Evolutionary conservation across 1,284 basidiomycete genomes (phyloP), one percentile per base, ranked within the genome.

Genomic region (Ganoderma sp.): DNA sequence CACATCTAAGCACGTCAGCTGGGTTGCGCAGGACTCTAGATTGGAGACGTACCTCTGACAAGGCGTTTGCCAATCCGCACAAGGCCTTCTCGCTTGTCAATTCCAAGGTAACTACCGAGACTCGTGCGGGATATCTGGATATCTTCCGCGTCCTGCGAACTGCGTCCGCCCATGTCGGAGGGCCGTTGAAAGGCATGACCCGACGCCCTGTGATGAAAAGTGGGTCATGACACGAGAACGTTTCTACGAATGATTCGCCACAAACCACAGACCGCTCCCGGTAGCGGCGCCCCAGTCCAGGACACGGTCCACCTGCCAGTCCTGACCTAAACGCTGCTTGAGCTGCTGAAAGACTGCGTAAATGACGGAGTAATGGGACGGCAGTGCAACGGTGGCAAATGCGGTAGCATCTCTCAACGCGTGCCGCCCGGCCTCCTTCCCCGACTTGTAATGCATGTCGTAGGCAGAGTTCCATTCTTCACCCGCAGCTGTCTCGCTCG

Each of bases 271-370:
- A 3, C 88, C 91, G 73, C 90, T 90, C 17, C 92, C 92, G 0
- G 89, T 87, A 5, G 86, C 91, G 63, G 88, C 84, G 19, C 91
- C 91, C 90, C 92, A 94, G 72, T 94, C 92, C 58, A 92, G 82
- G 28, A 94, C 82, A 63, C 81, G 85, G 28, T 86, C 79, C 48
- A 90, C 81, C 52, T 79, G 80, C 86, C 86, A 91, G 10, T 83
- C 82, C 8, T 86, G 79, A 34, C 87, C 91, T 61, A 92, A 73
- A 70, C 92, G 83, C 58, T 81, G 84, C 71, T 87, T 89, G 50
- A 88, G 74, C 74, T 93, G 88, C 67, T 86, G 81, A 25, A 94
- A 79, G 12, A 94, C 90, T 17, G 90, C 82, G 68, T 81, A 84
- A 71, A 93, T 88, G 6, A 87, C 90, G 59, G 91, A 87, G 77